Conservation (phyloP, 768 basidiomycete species). For the Botryobasidium botryosum region DNA sequence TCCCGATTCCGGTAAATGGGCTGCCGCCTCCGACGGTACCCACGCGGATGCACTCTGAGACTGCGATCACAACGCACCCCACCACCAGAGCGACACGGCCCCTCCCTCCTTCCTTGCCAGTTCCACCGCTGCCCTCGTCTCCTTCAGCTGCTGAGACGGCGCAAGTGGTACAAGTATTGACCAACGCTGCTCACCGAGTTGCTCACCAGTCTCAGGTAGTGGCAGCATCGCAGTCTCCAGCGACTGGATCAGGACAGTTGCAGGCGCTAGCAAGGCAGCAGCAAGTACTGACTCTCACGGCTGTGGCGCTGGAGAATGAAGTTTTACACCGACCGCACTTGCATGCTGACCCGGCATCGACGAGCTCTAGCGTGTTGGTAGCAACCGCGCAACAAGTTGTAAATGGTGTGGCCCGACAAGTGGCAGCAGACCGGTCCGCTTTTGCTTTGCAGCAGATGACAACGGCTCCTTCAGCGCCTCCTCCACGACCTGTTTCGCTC, state of each 20-base stretch:
- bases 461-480: slow-evolving; percentile 21
- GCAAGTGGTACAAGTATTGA: slow-evolving; percentile 53
- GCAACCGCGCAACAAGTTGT: slow-evolving; percentile 71
- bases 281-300: slow-evolving; percentile 53
- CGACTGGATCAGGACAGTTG: slow-evolving; percentile 20
- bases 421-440: slow-evolving; percentile 31
- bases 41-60: slow-evolving; percentile 28
- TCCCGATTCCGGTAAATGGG: too few relatives aligned
- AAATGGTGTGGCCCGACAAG: slow-evolving; percentile 51
- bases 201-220: slow-evolving; percentile 58
- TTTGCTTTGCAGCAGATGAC: slow-evolving; percentile 24
- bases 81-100: slow-evolving; percentile 6
- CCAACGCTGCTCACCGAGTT: slow-evolving; percentile 59
- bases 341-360: slow-evolving; percentile 25
- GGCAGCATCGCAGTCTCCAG: slow-evolving; percentile 4
- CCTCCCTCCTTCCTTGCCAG: slow-evolving; percentile 12
- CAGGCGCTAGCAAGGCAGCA: slow-evolving; percentile 67
- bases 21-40: slow-evolving; percentile 18
- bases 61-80: slow-evolving; percentile 20
- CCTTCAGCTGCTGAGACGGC: slow-evolving; percentile 1
- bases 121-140: slow-evolving; percentile 23
- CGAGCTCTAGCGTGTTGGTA: slow-evolving; percentile 29
- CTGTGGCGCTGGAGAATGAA: slow-evolving; percentile 59
- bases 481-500: slow-evolving; percentile 26
- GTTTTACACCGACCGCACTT: slow-evolving; percentile 32